Evolutionary conservation across 768 basidiomycete species (phyloP).

Genomic region (Kwoniella sp.): DNA sequence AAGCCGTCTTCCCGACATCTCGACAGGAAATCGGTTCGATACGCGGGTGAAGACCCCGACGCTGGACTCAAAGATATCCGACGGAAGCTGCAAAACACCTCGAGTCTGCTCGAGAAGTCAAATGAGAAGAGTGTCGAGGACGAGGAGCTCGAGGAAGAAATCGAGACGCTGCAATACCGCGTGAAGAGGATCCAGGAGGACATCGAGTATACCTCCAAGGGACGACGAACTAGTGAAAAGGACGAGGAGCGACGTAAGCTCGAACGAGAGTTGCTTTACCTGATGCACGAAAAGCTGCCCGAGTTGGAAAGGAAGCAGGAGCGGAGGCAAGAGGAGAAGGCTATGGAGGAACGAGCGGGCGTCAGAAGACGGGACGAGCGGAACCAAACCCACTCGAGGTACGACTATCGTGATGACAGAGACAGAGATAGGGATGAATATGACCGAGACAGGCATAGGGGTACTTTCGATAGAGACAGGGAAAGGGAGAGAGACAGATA

Average conservation of each 20-base stretch:
- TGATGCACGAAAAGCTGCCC: constrained; percentile 89
- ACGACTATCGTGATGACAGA: constrained; percentile 38
- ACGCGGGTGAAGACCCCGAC: constrained; percentile 66
- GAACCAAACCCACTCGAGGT: constrained; percentile 67
- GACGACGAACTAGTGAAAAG: constrained; percentile 69
- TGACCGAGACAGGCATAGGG: constrained; percentile 25
- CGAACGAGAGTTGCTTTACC: constrained; percentile 78
- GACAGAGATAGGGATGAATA: constrained; percentile 58
- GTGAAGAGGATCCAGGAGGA: constrained; percentile 88
- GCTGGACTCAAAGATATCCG: constrained; percentile 84
- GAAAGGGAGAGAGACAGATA: constrained; percentile 35
- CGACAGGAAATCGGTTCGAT: constrained; percentile 76
- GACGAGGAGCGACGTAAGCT: constrained; percentile 83
- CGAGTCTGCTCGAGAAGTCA: constrained; percentile 74
- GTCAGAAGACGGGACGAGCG: constrained; percentile 75
- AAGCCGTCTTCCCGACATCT: constrained; percentile 79
- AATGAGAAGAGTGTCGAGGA: constrained; percentile 77
- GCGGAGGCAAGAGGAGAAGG: constrained; percentile 72
- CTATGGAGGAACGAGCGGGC: constrained; percentile 77
- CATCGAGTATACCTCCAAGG: constrained; percentile 78
- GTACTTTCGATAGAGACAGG: constrained; percentile 39
- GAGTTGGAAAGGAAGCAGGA: constrained; percentile 84
- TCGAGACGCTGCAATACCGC: constrained; percentile 79
- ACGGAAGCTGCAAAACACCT: constrained; percentile 74
- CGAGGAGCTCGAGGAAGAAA: constrained; percentile 85